Conservation (phyloP, 208 protist genomes). For the Crithidia acanthocephali region DNA sequence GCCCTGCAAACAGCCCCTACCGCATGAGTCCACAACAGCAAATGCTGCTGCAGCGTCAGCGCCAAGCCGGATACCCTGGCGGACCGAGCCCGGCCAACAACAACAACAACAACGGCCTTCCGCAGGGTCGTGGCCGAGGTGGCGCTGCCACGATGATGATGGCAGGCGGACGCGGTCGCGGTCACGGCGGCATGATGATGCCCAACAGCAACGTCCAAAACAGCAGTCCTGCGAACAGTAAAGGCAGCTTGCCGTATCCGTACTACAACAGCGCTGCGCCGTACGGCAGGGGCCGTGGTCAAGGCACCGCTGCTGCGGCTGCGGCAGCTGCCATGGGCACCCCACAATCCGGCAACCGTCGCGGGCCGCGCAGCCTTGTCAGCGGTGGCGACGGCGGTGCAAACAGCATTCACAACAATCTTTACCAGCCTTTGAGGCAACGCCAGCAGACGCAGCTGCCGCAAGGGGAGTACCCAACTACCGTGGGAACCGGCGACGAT, state of each 20-base stretch:
- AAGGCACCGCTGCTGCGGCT: neutral
- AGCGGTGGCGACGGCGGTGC: neutral
- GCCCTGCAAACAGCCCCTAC: neutral
- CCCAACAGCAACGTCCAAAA: neutral
- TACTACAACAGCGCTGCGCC: constrained; percentile 10
- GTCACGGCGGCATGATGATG: neutral
- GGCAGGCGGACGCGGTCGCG: neutral
- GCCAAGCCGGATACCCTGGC: neutral
- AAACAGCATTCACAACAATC: neutral
- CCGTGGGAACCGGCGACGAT: neutral
- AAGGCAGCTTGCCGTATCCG: neutral
- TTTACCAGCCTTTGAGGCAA: no score
- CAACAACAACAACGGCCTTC: no score
- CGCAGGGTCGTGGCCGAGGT: constrained; percentile 16
- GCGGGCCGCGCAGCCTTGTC: neutral
- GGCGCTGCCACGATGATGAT: neutral
- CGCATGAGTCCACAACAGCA: neutral
- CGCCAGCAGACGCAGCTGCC: constrained; percentile 4
- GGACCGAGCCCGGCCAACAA: neutral
- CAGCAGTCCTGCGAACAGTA: neutral
- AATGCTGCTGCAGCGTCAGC: constrained; percentile 5
- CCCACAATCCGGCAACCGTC: neutral
- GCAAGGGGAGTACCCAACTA: neutral
- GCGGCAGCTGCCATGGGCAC: neutral
- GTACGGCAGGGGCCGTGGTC: neutral